A percentile compares a stretch with the other conserved stretches of the same genome.
Evolutionary conservation across 2,329 filamentous ascomycete genomes (phyloP).

Genomic region (Gremmenia infestans): DNA sequence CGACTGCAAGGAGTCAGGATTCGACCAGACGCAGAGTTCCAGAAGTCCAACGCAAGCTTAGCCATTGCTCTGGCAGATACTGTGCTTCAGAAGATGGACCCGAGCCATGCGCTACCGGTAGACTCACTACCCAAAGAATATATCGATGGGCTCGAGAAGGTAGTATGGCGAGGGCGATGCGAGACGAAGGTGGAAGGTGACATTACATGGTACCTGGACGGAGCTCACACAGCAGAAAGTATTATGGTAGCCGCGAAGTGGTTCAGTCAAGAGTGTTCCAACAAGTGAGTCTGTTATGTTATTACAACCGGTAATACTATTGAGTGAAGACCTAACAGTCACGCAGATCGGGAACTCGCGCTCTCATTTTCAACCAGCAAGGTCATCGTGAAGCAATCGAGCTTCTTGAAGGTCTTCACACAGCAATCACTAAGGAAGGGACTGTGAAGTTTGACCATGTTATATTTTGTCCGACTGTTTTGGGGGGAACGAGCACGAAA

Average conservation of each 20-base stretch:
- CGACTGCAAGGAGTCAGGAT: constrained; percentile 43
- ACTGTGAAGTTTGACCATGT: constrained; percentile 60
- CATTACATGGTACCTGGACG: constrained; percentile 83
- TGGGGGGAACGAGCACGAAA: constrained; percentile 49
- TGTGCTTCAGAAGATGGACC: constrained; percentile 40
- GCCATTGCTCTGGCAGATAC: constrained; percentile 48
- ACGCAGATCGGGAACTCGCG: constrained; percentile 37
- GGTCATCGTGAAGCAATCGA: constrained; percentile 40
- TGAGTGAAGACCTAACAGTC: neutral
- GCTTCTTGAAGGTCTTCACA: constrained; percentile 46
- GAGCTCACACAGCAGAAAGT: constrained; percentile 89
- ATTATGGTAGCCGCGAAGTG: constrained; percentile 75
- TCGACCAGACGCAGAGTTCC: constrained; percentile 49
- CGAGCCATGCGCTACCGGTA: constrained; percentile 24
- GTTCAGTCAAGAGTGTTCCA: constrained; percentile 57
- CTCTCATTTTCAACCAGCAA: constrained; percentile 87
- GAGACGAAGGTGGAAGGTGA: constrained; percentile 51
- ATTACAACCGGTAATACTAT: neutral
- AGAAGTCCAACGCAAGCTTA: constrained; percentile 53
- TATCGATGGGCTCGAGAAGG: constrained; percentile 65
- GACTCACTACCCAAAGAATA: constrained; percentile 57
- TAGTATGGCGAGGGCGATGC: constrained; percentile 77
- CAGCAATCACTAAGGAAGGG: constrained; percentile 43
- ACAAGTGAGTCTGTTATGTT: constrained; percentile 25
- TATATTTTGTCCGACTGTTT: constrained; percentile 75